A percentile compares a stretch with the other conserved stretches of the same genome.
Conservation (phyloP, 1,139 yeast species). For the Pichia sp. region DNA sequence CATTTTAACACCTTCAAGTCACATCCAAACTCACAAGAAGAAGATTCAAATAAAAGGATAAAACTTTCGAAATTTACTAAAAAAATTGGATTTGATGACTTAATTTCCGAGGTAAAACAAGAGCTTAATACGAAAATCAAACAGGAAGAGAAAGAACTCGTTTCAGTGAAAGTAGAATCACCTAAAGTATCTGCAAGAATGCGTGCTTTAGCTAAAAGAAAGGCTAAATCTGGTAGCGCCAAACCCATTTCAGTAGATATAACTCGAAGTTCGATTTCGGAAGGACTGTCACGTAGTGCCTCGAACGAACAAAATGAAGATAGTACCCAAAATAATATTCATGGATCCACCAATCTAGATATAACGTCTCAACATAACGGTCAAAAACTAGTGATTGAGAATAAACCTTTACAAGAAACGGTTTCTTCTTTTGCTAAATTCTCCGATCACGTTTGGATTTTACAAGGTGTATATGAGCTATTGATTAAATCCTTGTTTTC, state of each 20-base stretch:
- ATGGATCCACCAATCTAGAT: constrained; percentile 33
- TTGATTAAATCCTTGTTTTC: constrained; percentile 73
- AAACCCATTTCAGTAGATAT: constrained; percentile 54
- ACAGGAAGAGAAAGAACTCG: not conserved
- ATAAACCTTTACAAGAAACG: constrained; percentile 64
- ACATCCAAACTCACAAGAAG: constrained; percentile 14
- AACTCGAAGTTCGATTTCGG: constrained; percentile 68
- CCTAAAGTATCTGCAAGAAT: constrained; percentile 59
- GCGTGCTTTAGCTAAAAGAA: constrained; percentile 88
- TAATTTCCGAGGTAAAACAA: constrained; percentile 4
- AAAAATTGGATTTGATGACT: constrained; percentile 22
- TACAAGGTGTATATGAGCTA: constrained; percentile 92
- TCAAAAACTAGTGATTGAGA: constrained; percentile 77
- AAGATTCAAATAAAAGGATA: constrained; percentile 27
- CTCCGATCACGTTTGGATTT: constrained; percentile 84
- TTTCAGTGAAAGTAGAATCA: not conserved
- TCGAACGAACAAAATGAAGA: constrained; percentile 7
- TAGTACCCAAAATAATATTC: not conserved
- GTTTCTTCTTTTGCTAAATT: constrained; percentile 38
- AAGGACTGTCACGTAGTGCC: constrained; percentile 34
- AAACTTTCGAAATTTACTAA: constrained; percentile 23
- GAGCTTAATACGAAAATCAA: not conserved
- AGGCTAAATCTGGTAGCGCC: constrained; percentile 70
- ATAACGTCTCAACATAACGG: constrained; percentile 77
- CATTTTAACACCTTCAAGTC: constrained; percentile 24